Evolutionary conservation across 257 asterid species (phyloP).

Genomic region (Solanum habrochaites): DNA sequence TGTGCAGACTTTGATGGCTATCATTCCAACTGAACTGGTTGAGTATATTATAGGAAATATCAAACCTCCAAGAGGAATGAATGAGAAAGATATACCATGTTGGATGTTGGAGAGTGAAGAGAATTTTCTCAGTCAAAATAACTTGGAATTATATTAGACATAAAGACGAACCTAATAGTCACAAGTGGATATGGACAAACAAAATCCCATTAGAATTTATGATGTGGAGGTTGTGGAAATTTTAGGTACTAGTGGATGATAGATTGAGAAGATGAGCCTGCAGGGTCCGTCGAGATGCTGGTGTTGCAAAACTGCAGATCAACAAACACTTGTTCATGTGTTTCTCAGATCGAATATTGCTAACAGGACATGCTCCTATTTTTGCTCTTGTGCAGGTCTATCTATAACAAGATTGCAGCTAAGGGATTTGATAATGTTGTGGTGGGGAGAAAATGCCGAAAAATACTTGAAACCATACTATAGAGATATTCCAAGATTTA

Average conservation of each 20-base stretch:
- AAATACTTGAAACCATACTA: not conserved
- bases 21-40: not conserved
- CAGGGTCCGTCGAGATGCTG: not conserved
- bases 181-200: not conserved
- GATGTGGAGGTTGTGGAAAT: not conserved
- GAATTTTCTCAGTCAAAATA: not conserved
- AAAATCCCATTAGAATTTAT: not conserved
- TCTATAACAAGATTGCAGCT: not conserved
- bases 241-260: not conserved
- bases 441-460: rapidly evolving
- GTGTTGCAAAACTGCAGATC: too few species aligned
- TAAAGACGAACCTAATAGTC: not conserved
- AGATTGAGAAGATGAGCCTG: not conserved
- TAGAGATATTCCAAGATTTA: not conserved
- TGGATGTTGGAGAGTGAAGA: not conserved
- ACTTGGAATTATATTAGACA: not conserved
- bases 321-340: not conserved
- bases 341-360: not conserved
- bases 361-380: not conserved
- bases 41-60: too few species aligned
- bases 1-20: not conserved
- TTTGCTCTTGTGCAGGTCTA: not conserved
- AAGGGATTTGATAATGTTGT: too few species aligned
- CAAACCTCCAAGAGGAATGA: not conserved
- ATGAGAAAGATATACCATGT: not conserved